Percentiles rank a stretch among this genome's conserved stretches.
These are phyloP conservation scores for Cymodocea nodosa DNA, from an alignment of 116 monocot genomes.

Conservation along the genomic window DNA sequence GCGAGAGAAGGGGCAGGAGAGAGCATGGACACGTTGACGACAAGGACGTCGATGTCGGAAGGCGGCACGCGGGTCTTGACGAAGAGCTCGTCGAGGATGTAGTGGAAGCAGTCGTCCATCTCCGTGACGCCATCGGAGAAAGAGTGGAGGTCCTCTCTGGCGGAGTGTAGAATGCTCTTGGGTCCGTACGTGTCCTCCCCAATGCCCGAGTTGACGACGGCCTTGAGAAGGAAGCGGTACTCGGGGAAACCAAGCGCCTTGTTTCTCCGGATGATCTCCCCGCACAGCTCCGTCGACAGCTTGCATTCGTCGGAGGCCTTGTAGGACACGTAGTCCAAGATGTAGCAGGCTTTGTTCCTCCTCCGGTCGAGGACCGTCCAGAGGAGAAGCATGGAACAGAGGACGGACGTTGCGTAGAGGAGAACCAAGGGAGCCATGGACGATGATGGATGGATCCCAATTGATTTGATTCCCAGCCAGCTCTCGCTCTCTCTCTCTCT, in stretches of 20 bases:
- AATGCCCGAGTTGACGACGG: slow-evolving; percentile 67
- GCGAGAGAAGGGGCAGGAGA: slow-evolving; percentile 54
- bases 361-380: not conserved
- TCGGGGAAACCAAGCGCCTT: slow-evolving; percentile 32
- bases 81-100: slow-evolving; percentile 43
- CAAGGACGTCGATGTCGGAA: slow-evolving; percentile 37
- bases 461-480: too few relatives aligned
- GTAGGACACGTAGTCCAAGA: slow-evolving; percentile 61
- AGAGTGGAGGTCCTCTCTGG: slow-evolving; percentile 17
- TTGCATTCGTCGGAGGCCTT: slow-evolving; percentile 66
- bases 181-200: slow-evolving; percentile 77
- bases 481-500: too few relatives aligned
- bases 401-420: too few relatives aligned
- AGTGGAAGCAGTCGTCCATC: slow-evolving; percentile 53
- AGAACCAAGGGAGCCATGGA: too few relatives aligned
- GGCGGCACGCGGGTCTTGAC: slow-evolving; percentile 25
- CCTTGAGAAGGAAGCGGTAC: slow-evolving; percentile 60
- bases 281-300: slow-evolving; percentile 48
- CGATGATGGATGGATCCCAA: too few relatives aligned
- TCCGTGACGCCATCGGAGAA: slow-evolving; percentile 27
- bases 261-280: slow-evolving; percentile 41
- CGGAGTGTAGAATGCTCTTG: slow-evolving; percentile 18
- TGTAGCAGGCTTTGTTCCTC: slow-evolving; percentile 33
- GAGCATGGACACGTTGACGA: slow-evolving; percentile 78
- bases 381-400: not conserved